phyloP scores from a whole-genome alignment of 2,329 filamentous ascomycete genomes.

The Aspergillaceae sp. region DNA sequence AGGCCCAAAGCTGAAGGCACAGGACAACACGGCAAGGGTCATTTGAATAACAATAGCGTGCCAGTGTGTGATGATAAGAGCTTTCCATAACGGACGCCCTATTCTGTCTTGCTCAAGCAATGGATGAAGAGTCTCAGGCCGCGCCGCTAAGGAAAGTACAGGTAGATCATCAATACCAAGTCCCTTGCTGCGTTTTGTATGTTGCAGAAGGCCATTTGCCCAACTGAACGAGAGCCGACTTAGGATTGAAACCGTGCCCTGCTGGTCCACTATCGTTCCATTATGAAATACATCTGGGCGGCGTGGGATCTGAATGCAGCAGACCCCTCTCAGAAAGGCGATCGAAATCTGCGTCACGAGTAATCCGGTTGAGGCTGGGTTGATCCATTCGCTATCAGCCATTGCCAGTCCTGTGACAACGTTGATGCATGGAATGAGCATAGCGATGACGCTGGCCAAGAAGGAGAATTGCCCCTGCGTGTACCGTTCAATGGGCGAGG shows the following conservation, averaged over 20 bases:
- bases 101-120: constrained; percentile 26
- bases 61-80: constrained; percentile 52
- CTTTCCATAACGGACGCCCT: constrained; percentile 48
- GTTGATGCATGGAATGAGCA: constrained; percentile 14
- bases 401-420: constrained; percentile 23
- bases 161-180: constrained; percentile 57
- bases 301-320: constrained; percentile 52
- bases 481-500: constrained; percentile 25
- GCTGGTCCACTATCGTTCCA: constrained; percentile 53
- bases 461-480: constrained; percentile 23
- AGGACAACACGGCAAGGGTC: constrained; percentile 45
- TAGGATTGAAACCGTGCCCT: constrained; percentile 54
- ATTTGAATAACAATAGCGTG: constrained; percentile 51
- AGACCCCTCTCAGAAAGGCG: constrained; percentile 18
- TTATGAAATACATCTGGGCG: constrained; percentile 58
- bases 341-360: constrained; percentile 42
- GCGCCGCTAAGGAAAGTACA: constrained; percentile 48
- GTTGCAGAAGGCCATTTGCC: constrained; percentile 47
- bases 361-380: constrained; percentile 34
- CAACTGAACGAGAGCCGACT: constrained; percentile 59
- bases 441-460: constrained; percentile 18
- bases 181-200: constrained; percentile 50
- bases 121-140: constrained; percentile 45
- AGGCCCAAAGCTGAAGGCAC: constrained; percentile 58
- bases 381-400: constrained; percentile 5